Base-by-base conservation (phyloP, 129 eudicot species). In the Flaveria robusta region DNA sequence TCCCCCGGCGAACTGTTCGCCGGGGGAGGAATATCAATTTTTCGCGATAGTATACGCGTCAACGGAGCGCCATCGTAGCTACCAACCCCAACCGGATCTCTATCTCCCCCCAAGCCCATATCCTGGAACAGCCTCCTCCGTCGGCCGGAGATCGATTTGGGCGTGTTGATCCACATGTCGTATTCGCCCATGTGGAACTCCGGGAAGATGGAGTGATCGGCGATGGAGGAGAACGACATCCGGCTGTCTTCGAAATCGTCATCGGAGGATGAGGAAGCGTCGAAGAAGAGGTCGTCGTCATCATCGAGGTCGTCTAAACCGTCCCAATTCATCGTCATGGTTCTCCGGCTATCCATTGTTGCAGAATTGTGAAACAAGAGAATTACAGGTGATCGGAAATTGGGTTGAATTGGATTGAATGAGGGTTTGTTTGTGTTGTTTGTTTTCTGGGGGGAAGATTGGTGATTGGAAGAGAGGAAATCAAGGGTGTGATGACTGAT, bases 281-380 rank as follows among this genome's bases (percentile, higher is more conserved):
- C 55, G 42, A 88, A 96, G 60, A 88, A 93, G 70, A 93, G 79
- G 7, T 68, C 80, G n/a, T 90, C 88, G 23, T 91, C 97, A 5
- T 91, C 97, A 22, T 90, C 96, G 13, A 81, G 80, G 43, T 75
- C 88, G 26, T 83, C 93, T 63, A 88, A 56, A 11, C 82, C 87
- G 41, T 93, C 97, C 97, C 91, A 88, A 74, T 84, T 86, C 97
- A 94, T 91, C 50, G 97, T 89, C 78, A 94, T 81, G 72, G 93
- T 91, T 67, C 96, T 85, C 7, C 84, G 76, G 74, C 39, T 18
- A 8, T 75, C 87, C 97, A 91, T 91, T 64, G 79, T 80, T 46
- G 59, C 74, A 68, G 82, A 83, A 83, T 76, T 64, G 76, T 62
- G 64, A 66, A 63, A n/a, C 70, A 74, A 66, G 51, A 24, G 64